Evolutionary conservation across 805 yeast genomes (phyloP).

Genomic region (Ogataea nonfermentans): DNA sequence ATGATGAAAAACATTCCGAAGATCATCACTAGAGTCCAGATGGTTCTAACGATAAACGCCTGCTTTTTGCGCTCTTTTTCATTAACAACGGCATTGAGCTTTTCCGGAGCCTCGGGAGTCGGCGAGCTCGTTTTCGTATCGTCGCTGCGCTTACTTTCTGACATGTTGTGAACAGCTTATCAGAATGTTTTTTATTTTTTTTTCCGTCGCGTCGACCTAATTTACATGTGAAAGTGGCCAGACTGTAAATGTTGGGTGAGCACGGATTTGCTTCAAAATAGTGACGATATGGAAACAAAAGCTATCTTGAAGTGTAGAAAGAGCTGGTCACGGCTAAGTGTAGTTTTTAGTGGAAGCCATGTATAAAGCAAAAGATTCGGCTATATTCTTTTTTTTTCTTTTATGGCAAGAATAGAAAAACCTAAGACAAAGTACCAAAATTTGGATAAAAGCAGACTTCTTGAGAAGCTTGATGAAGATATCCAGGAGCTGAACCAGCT

Average conservation of each 20-base stretch:
- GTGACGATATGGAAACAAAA: neutral
- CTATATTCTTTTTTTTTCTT: constrained; percentile 2
- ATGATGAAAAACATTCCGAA: constrained; percentile 64
- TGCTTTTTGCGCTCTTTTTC: constrained; percentile 69
- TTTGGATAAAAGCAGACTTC: constrained; percentile 31
- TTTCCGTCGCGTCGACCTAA: constrained; percentile 10
- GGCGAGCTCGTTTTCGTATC: constrained; percentile 1
- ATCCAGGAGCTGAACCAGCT: constrained; percentile 41
- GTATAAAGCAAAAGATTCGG: neutral
- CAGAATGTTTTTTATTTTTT: constrained; percentile 5
- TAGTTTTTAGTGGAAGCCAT: too few relatives aligned
- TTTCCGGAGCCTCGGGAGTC: constrained; percentile 2
- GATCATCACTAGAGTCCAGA: constrained; percentile 95
- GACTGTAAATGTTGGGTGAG: constrained; percentile 2
- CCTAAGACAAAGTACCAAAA: constrained; percentile 26
- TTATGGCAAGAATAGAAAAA: constrained; percentile 10
- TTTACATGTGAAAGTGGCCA: constrained; percentile 7
- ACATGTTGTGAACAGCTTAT: constrained; percentile 11
- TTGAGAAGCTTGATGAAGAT: constrained; percentile 44
- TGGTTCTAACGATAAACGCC: constrained; percentile 80
- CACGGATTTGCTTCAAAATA: neutral
- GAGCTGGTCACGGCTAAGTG: too few relatives aligned
- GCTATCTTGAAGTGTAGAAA: too few relatives aligned
- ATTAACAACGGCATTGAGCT: constrained; percentile 26
- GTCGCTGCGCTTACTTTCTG: constrained; percentile 4